Evolutionary conservation across 2,329 filamentous ascomycete species (phyloP).

Genomic region (Davidsoniella eucalypti): DNA sequence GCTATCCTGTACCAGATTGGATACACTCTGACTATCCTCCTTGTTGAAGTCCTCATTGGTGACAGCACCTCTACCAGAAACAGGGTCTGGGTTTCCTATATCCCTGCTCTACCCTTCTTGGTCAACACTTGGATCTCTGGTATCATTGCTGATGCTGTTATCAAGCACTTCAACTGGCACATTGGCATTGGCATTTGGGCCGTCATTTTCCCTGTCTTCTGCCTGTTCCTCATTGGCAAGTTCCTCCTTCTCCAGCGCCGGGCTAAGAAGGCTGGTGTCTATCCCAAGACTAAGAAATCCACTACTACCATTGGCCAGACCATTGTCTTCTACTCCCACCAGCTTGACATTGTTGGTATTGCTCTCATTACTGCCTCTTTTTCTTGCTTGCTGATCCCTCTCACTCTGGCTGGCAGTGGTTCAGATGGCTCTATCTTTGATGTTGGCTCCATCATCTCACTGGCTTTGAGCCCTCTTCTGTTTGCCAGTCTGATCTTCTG

Average conservation of each 20-base stretch:
- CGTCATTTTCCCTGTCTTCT: too few relatives aligned
- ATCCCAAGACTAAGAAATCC: conserved; percentile 14
- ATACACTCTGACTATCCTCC: conserved; percentile 42
- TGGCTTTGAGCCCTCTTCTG: conserved; percentile 28
- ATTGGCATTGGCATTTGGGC: too few relatives aligned
- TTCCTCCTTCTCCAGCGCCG: conserved; percentile 43
- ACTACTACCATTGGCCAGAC: conserved; percentile 13
- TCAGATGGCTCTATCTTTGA: conserved; percentile 16
- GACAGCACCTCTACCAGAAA: conserved; percentile 46
- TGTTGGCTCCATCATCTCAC: conserved; percentile 24
- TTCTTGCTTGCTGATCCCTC: conserved; percentile 27
- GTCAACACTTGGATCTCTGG: conserved; percentile 51
- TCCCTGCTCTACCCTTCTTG: conserved; percentile 42
- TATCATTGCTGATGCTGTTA: conserved; percentile 26
- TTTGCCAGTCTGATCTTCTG: conserved; percentile 34
- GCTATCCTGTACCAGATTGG: conserved; percentile 46
- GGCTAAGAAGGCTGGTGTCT: conserved; percentile 19
- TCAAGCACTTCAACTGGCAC: too few relatives aligned
- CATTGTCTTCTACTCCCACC: conserved; percentile 27
- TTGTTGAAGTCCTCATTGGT: conserved; percentile 47
- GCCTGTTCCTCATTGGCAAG: conserved; percentile 31
- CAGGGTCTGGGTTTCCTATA: conserved; percentile 47
- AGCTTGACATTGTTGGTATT: conserved; percentile 28
- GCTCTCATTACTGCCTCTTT: conserved; percentile 29
- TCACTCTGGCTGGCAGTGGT: conserved; percentile 28